Conservation (phyloP, 345 rosid species). For the Populus davidiana region DNA sequence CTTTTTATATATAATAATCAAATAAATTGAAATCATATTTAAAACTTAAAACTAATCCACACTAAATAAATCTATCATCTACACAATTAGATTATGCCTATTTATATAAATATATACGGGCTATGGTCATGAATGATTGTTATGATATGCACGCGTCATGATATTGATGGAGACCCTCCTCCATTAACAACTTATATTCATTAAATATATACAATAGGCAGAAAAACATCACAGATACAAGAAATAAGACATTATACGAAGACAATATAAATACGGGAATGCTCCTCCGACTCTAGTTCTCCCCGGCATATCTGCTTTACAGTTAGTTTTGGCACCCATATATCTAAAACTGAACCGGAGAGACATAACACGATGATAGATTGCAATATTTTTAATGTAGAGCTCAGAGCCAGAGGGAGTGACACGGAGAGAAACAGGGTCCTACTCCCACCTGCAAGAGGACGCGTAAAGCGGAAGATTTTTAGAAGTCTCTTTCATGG, state of each 20-base stretch:
- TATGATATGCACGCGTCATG: too few relatives aligned
- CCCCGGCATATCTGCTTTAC: not conserved
- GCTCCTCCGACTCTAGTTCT: not conserved
- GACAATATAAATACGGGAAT: not conserved
- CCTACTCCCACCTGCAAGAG: not conserved
- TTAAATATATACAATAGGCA: not conserved
- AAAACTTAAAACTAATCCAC: too few relatives aligned
- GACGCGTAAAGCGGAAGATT: constrained; percentile 1
- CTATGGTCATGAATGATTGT: too few relatives aligned
- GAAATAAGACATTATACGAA: not conserved
- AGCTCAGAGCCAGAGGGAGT: not conserved
- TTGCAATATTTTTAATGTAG: not conserved
- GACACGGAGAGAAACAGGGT: not conserved
- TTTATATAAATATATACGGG: too few relatives aligned
- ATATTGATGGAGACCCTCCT: too few relatives aligned
- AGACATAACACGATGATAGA: not conserved
- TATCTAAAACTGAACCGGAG: not conserved
- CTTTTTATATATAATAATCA: too few relatives aligned
- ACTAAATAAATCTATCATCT: too few relatives aligned
- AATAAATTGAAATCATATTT: too few relatives aligned
- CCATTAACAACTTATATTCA: too few relatives aligned
- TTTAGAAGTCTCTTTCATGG: not conserved
- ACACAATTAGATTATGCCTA: too few relatives aligned
- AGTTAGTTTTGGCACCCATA: not conserved
- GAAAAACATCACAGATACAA: not conserved